A percentile compares a stretch with the other conserved stretches of the same genome.
These are phyloP conservation scores for Vanilla planifolia DNA, from an alignment of 106 monocot genomes.

Conservation along the genomic window DNA sequence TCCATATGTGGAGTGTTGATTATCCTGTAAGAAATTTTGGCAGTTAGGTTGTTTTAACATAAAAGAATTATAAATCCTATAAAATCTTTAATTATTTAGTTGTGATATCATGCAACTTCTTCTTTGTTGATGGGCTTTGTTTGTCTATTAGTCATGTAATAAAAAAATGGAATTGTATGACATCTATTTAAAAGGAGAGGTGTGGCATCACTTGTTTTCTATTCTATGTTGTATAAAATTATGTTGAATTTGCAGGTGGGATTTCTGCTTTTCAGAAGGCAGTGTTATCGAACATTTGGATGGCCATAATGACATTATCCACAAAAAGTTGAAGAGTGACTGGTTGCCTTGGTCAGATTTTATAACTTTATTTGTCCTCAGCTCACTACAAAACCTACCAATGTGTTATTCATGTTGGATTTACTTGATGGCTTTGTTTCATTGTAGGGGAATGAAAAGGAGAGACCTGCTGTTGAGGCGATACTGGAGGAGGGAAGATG, in stretches of 20 bases:
- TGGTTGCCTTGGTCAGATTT: slow-evolving; percentile 91
- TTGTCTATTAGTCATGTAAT: too few relatives aligned
- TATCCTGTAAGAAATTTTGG: too few relatives aligned
- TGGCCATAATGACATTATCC: slow-evolving; percentile 95
- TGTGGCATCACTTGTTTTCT: too few relatives aligned
- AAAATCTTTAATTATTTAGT: too few relatives aligned
- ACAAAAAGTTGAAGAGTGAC: slow-evolving; percentile 63
- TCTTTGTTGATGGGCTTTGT: too few relatives aligned
- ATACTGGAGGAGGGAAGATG: slow-evolving; percentile 98
- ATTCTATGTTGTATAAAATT: too few relatives aligned
- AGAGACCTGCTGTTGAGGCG: slow-evolving; percentile 84
- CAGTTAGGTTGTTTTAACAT: too few relatives aligned
- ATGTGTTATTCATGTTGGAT: not conserved
- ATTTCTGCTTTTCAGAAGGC: slow-evolving; percentile 77
- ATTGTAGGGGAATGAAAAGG: slow-evolving; percentile 79
- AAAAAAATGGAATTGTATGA: too few relatives aligned
- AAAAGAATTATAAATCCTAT: too few relatives aligned
- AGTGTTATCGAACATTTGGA: slow-evolving; percentile 84
- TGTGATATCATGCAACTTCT: too few relatives aligned
- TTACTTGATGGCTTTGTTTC: not conserved
- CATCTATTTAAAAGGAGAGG: too few relatives aligned
- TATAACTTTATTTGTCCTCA: slow-evolving; percentile 3
- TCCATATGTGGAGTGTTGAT: too few relatives aligned
- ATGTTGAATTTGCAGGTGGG: slow-evolving; percentile 76
- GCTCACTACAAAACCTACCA: not conserved